These are phyloP conservation scores for Fusarium decemcellulare DNA, from an alignment of 2,329 filamentous ascomycete genomes.

Conservation along the genomic window DNA sequence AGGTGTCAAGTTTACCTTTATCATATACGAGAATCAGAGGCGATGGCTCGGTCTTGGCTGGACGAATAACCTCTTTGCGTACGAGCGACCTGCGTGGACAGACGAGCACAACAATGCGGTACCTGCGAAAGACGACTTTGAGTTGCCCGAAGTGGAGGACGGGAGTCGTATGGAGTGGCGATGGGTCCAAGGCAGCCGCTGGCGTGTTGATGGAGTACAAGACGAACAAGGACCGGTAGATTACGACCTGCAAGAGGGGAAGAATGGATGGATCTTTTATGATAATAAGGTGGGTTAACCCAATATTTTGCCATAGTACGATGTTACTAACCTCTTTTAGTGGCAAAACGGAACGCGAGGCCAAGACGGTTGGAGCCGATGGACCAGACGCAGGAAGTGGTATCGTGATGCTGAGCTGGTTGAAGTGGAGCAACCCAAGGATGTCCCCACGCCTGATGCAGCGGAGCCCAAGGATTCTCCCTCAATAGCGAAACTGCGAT, in stretches of 20 bases:
- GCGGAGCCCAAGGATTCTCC: constrained; percentile 50
- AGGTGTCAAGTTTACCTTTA: constrained; percentile 95
- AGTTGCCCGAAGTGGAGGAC: constrained; percentile 73
- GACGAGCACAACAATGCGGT: constrained; percentile 93
- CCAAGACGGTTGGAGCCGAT: constrained; percentile 92
- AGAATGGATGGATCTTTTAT: constrained; percentile 94
- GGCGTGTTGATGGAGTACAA: constrained; percentile 85
- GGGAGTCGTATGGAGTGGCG: constrained; percentile 71
- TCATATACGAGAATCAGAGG: constrained; percentile 95
- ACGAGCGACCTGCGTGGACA: constrained; percentile 93
- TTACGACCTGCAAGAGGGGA: constrained; percentile 72
- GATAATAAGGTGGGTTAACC: constrained; percentile 84
- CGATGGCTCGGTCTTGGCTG: constrained; percentile 96
- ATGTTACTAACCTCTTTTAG: constrained; percentile 57
- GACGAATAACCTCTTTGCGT: constrained; percentile 91
- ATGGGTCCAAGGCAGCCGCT: constrained; percentile 89
- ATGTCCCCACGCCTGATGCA: constrained; percentile 55
- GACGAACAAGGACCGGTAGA: constrained; percentile 62
- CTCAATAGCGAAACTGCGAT: constrained; percentile 39
- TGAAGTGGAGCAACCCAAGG: constrained; percentile 68
- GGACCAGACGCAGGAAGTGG: constrained; percentile 95
- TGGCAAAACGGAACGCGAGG: constrained; percentile 92
- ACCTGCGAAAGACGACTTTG: constrained; percentile 79
- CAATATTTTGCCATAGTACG: accelerated
- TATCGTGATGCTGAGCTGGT: constrained; percentile 96